These are phyloP conservation scores for Nyctanthes arbortristis DNA, from an alignment of 257 asterid genomes.

Conservation along the genomic window DNA sequence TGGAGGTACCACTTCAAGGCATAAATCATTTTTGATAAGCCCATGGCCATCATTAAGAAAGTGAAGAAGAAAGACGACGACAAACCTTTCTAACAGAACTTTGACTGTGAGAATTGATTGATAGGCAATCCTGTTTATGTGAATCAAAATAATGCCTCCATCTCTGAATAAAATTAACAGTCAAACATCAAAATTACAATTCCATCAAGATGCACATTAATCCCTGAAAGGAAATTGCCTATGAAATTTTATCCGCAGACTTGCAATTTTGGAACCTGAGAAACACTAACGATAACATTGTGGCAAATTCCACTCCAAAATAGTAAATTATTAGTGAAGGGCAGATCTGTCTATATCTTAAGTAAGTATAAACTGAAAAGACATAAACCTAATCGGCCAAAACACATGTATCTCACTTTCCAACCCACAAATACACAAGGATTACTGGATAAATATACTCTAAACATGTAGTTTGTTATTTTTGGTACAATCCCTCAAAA, in stretches of 20 bases:
- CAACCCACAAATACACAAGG: background rate
- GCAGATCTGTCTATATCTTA: no score
- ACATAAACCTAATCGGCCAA: no score
- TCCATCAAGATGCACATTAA: background rate
- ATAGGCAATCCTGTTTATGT: slow-evolving; percentile 66
- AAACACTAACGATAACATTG: no score
- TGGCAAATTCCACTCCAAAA: no score
- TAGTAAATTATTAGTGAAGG: no score
- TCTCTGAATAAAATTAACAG: slow-evolving; percentile 50
- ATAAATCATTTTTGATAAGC: background rate
- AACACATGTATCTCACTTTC: background rate
- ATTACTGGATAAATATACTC: background rate
- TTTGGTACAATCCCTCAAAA: background rate
- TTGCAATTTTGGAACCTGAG: background rate
- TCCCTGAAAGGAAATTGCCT: background rate
- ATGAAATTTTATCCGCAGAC: background rate
- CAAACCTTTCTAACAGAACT: slow-evolving; percentile 86
- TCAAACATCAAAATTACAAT: slow-evolving; percentile 10
- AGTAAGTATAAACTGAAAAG: background rate
- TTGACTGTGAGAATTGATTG: slow-evolving; percentile 89
- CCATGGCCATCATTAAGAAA: background rate
- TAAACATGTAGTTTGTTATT: background rate
- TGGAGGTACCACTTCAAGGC: no score
- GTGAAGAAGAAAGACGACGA: slow-evolving; percentile 15
- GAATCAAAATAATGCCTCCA: slow-evolving; percentile 74